A percentile compares a stretch with the other conserved stretches of the same genome.
phyloP scores from a whole-genome alignment of 2,329 filamentous ascomycete species.

The Colletotrichum spinosum region DNA sequence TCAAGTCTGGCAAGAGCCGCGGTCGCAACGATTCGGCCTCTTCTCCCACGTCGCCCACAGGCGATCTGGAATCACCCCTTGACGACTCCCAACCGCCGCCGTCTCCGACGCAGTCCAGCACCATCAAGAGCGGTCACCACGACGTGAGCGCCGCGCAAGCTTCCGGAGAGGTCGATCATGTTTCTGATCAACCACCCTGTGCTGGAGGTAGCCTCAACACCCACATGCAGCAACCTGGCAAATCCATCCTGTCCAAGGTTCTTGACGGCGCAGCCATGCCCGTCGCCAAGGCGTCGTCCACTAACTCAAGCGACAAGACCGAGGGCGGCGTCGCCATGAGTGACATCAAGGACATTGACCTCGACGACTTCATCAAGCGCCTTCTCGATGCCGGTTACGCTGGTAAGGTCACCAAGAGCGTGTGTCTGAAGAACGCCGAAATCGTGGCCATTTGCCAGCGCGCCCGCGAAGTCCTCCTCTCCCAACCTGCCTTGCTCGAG shows the following conservation, averaged over 20 bases:
- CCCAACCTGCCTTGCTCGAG: conserved; percentile 91
- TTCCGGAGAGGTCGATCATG: conserved; percentile 91
- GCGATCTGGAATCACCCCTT: conserved; percentile 55
- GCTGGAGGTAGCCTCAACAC: conserved; percentile 69
- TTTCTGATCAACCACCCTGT: conserved; percentile 89
- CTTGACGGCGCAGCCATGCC: conserved; percentile 75
- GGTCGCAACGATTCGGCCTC: conserved; percentile 59
- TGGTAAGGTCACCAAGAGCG: conserved; percentile 96
- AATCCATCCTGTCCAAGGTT: conserved; percentile 90
- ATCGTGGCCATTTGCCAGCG: conserved; percentile 93
- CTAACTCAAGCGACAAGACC: conserved; percentile 54
- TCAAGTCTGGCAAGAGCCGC: conserved; percentile 75
- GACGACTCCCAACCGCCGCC: conserved; percentile 75
- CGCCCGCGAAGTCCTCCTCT: conserved; percentile 88
- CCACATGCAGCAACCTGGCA: conserved; percentile 77
- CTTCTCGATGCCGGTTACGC: conserved; percentile 95
- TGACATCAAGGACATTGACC: conserved; percentile 90
- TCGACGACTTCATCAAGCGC: conserved; percentile 97
- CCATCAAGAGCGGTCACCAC: conserved; percentile 74
- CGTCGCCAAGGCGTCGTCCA: conserved; percentile 55
- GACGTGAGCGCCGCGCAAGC: conserved; percentile 85
- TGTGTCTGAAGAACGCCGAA: conserved; percentile 97
- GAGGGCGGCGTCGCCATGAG: conserved; percentile 79
- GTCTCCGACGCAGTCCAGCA: conserved; percentile 86
- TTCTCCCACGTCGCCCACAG: conserved; percentile 53